Percentiles rank a stretch among this genome's conserved stretches.
These are phyloP conservation scores for Rosa chinensis DNA, from an alignment of 306 rosid genomes.

Conservation along the genomic window DNA sequence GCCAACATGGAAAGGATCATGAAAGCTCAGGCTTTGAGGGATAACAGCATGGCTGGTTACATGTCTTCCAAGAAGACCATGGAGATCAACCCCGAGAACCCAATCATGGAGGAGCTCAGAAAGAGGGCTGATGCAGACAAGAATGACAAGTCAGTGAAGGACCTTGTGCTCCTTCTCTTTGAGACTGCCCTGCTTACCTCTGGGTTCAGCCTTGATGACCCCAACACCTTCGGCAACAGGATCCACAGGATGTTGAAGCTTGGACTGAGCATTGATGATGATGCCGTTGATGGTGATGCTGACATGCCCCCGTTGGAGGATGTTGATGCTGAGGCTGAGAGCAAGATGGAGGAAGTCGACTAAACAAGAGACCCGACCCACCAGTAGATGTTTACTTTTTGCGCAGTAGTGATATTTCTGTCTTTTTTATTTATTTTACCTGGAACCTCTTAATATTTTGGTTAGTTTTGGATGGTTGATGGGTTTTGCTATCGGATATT, in stretches of 20 bases:
- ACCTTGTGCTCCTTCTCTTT: slow-evolving; percentile 80
- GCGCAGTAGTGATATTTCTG: not conserved
- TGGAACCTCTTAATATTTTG: slow-evolving; percentile 2
- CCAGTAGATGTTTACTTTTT: not conserved
- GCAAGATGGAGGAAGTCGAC: slow-evolving; percentile 98
- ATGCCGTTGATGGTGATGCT: slow-evolving; percentile 57
- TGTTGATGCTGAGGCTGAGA: slow-evolving; percentile 74
- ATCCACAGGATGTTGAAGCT: slow-evolving; percentile 96
- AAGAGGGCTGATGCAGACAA: slow-evolving; percentile 80
- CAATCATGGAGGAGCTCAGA: slow-evolving; percentile 94
- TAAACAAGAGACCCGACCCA: slow-evolving; percentile 22
- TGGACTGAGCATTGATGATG: slow-evolving; percentile 92
- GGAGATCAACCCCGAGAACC: slow-evolving; percentile 94
- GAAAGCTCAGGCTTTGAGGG: slow-evolving; percentile 95
- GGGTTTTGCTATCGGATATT: slow-evolving; percentile 6
- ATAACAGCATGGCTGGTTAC: slow-evolving; percentile 90
- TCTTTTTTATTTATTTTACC: not conserved
- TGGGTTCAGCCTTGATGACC: slow-evolving; percentile 95
- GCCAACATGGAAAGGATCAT: slow-evolving; percentile 97
- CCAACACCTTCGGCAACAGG: slow-evolving; percentile 94
- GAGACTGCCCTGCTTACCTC: slow-evolving; percentile 92
- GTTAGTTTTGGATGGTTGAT: not conserved
- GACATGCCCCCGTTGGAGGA: slow-evolving; percentile 94
- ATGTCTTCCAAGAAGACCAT: slow-evolving; percentile 97
- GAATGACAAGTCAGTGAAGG: slow-evolving; percentile 95